phyloP scores from a whole-genome alignment of 225 moss, liverwort and hornwort species.

The Polytrichum commune region DNA sequence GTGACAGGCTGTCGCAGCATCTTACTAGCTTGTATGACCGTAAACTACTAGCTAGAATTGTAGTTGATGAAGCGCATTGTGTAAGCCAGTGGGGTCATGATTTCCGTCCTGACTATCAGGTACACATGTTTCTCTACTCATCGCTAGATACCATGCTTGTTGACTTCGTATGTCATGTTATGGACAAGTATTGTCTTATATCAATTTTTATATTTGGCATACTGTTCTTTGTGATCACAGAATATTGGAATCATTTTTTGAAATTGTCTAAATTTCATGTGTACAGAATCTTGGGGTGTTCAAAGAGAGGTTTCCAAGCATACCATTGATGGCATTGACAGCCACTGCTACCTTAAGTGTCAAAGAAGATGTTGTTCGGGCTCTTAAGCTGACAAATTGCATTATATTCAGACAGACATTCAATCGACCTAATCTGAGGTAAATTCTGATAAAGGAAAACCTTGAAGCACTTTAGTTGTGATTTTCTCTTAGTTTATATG shows the following conservation, averaged over 20 bases:
- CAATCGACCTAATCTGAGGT: slow-evolving; percentile 94
- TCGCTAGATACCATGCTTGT: too few species aligned
- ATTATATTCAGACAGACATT: slow-evolving; percentile 97
- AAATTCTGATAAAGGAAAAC: neutral
- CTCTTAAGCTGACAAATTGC: slow-evolving; percentile 85
- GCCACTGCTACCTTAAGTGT: slow-evolving; percentile 95
- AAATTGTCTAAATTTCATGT: slow-evolving; percentile 8
- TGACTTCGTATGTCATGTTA: too few species aligned
- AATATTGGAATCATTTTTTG: neutral
- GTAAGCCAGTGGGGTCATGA: slow-evolving; percentile 99
- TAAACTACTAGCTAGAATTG: slow-evolving; percentile 78
- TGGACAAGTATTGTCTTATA: too few species aligned
- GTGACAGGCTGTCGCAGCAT: slow-evolving; percentile 83
- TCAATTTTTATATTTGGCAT: neutral
- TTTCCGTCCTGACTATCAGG: slow-evolving; percentile 99
- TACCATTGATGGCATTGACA: slow-evolving; percentile 90
- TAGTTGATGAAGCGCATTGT: slow-evolving; percentile 97
- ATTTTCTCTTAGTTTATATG: too few species aligned
- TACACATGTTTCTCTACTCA: slow-evolving; percentile 14
- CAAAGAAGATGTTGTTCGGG: slow-evolving; percentile 97
- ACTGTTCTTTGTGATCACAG: too few species aligned
- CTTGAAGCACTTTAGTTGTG: too few species aligned
- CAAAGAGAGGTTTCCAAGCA: slow-evolving; percentile 87
- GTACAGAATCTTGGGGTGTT: slow-evolving; percentile 87
- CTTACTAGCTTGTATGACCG: slow-evolving; percentile 78